Evolutionary conservation across 2,329 filamentous ascomycete species (phyloP), one percentile per base, ranked within the genome.

Genomic region (Pseudomassariella vexata): DNA sequence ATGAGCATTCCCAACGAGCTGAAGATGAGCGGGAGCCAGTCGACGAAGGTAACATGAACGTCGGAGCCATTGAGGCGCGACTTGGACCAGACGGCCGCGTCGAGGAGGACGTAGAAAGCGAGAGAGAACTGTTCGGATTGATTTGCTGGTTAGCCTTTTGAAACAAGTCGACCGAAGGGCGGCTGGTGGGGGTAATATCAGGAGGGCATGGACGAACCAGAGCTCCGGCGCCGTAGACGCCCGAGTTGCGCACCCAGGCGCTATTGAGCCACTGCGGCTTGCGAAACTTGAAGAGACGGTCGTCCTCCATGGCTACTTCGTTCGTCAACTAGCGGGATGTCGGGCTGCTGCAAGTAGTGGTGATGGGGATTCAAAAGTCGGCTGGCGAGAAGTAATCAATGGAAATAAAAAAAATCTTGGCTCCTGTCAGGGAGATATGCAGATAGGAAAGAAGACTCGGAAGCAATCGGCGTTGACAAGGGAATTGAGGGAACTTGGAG

Each of bases 11-110:
- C 78, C 40, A 82, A 64, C 41, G 70, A 68, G 44, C 70, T 76
- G 63, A 81, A 82, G 55, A 82, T 70, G 44, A 82, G 68, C 31
- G 78, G 77, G 42, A 82, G 70, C 78, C 78, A 82, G 69, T 82
- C 78, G 57, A 80, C 66, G 49, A 81, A 83, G 44, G 65, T 76
- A 48, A 83, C 66, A 60, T 82, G 77, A 36, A 74, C 60, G 54
- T 69, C 60, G 34, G 74, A 78, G 38, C 65, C 70, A 62, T 82
- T 82, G 42, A 60, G 63, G 38, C 63, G 34, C 9, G 71, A 76
- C 49, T 78, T 73, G 46, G 77, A 81, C 75, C 76, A 82, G 30
- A 81, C 75, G 40, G 78, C 75, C 5, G 73, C 68, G 56, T 82
- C 78, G 57, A 82, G 73, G 59, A 82, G 71, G 51, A 76, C 64